These are phyloP conservation scores for Balakata baccata DNA, from an alignment of 345 rosid genomes.

Conservation along the genomic window DNA sequence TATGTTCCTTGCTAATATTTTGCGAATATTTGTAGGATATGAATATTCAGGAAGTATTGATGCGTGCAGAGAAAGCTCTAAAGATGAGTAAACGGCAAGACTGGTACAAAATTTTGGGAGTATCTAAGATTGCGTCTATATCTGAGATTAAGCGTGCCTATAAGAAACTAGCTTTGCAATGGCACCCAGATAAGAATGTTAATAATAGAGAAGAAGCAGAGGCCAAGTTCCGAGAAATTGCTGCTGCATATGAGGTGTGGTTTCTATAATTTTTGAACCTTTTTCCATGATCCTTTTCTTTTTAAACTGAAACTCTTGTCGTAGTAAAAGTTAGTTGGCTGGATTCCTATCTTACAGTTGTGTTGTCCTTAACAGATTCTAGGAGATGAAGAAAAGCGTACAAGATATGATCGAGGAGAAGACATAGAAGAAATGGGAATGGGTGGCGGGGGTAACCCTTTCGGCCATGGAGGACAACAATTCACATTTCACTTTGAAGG, in stretches of 20 bases:
- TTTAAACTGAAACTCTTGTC: too few species aligned
- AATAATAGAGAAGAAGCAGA: constrained; percentile 95
- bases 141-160: constrained; percentile 91
- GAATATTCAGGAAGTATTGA: constrained; percentile 68
- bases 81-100: constrained; percentile 96
- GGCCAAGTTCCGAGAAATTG: constrained; percentile 81
- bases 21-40: constrained; percentile 51
- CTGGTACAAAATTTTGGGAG: constrained; percentile 87
- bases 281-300: background rate
- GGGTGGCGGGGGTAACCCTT: constrained; percentile 62
- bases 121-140: constrained; percentile 73
- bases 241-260: constrained; percentile 94
- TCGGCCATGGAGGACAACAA: constrained; percentile 78
- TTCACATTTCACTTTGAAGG: constrained; percentile 85
- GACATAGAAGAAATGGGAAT: constrained; percentile 86
- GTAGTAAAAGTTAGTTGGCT: too few species aligned
- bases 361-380: constrained; percentile 52
- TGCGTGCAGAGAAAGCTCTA: constrained; percentile 92
- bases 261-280: background rate
- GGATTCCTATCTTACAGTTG: background rate
- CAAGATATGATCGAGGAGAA: constrained; percentile 91
- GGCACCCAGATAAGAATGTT: constrained; percentile 99
- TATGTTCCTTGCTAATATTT: background rate
- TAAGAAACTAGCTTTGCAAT: constrained; percentile 91
- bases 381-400: constrained; percentile 83